These are phyloP conservation scores for Ophiostoma quercus DNA, from an alignment of 2,329 filamentous ascomycete genomes.

Conservation along the genomic window DNA sequence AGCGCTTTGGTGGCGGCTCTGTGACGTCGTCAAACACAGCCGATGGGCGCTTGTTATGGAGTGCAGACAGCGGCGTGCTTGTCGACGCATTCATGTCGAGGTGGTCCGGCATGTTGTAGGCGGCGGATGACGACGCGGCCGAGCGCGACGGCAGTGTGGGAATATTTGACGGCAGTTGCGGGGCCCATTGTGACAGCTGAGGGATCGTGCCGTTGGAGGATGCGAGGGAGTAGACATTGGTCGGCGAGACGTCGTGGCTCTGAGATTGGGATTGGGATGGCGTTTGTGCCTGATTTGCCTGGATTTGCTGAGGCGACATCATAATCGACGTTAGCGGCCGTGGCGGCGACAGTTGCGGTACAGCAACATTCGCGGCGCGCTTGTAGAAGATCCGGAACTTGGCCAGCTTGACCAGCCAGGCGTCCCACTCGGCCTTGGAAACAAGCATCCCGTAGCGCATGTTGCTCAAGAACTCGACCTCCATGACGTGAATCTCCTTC, in stretches of 20 bases:
- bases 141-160: neutral
- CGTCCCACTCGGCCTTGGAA: conserved; percentile 77
- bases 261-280: neutral
- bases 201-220: neutral
- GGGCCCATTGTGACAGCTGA: conserved; percentile 1
- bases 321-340: conserved; percentile 41
- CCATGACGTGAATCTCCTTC: conserved; percentile 96
- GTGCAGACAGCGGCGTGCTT: conserved; percentile 28
- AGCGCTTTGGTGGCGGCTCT: conserved; percentile 53
- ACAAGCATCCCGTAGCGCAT: conserved; percentile 92
- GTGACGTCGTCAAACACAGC: conserved; percentile 43
- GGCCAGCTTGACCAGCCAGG: conserved; percentile 77
- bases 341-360: conserved; percentile 35
- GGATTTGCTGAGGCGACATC: conserved; percentile 39
- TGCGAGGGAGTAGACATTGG: neutral
- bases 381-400: conserved; percentile 82
- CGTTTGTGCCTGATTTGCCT: conserved; percentile 28
- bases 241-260: conserved; percentile 13
- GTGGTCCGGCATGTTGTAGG: conserved; percentile 1
- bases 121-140: neutral
- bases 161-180: neutral
- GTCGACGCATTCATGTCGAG: conserved; percentile 30
- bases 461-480: conserved; percentile 98
- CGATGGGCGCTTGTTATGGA: conserved; percentile 45
- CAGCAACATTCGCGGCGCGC: conserved; percentile 47